Evolutionary conservation across 1,284 basidiomycete genomes (phyloP).

Genomic region (Heterobasidion annosum): DNA sequence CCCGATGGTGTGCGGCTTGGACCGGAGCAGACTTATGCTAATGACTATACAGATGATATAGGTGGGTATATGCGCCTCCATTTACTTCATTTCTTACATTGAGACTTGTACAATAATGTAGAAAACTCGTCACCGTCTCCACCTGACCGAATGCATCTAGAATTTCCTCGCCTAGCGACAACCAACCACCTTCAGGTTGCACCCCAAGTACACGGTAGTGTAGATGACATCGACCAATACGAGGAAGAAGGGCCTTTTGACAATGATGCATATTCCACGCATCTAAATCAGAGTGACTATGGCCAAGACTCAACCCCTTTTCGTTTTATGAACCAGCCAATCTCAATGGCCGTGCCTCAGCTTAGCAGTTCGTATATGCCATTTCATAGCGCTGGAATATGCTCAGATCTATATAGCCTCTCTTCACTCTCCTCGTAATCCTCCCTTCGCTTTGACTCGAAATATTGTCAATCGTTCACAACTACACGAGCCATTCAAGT

Average conservation of each 20-base stretch:
- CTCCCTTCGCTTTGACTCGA: no score
- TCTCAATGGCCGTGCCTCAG: no score
- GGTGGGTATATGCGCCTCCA: conserved; percentile 40
- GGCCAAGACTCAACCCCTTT: no score
- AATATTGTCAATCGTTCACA: no score
- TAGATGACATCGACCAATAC: neutral
- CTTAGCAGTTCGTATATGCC: no score
- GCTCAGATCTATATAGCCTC: no score
- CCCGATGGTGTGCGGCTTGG: neutral
- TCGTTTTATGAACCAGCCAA: no score
- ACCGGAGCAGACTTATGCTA: conserved; percentile 3
- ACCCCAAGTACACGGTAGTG: neutral
- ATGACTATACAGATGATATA: conserved; percentile 21
- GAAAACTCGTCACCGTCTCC: conserved; percentile 35
- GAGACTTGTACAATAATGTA: conserved; percentile 11
- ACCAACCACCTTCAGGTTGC: neutral
- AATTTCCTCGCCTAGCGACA: neutral
- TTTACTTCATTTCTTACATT: neutral
- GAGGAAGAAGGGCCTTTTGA: neutral
- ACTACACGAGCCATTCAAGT: no score
- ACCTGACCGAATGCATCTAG: conserved; percentile 11
- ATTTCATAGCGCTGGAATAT: no score
- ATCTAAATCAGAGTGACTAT: no score
- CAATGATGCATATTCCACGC: neutral
- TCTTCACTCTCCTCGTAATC: no score